Evolutionary conservation across 331 rosid species (phyloP), one percentile per base, ranked within the genome.

Genomic region (Pyrus hybrid): DNA sequence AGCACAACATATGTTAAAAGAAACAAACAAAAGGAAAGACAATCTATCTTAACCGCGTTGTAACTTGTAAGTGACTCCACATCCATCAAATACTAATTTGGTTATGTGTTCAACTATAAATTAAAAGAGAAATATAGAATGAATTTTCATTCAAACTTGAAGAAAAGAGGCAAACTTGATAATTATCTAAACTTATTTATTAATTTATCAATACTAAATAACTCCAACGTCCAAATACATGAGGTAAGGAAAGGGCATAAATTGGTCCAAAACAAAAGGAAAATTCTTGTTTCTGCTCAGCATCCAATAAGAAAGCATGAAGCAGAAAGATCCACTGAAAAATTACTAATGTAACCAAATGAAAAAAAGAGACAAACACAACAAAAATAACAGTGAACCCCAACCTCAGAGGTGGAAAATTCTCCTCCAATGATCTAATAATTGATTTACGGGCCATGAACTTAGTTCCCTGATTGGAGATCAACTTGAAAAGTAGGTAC

Each of bases 1-100:
- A 82, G 18, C 64, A 83, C 51, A 77, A 80, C 32, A 82, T 61
- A 23, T 61, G 61, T 75, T 71, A 75, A 56, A 20, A 28, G 32
- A 5, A 58, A 10, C 0, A 65, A 74, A 57, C 28, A 70, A 23
- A 49, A 47, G 4, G 25, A 26, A 73, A 62, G 8, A 41, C 1
- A 18, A 10, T 18, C 29, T 28, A 25, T 37, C 18, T 14, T 57
- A 63, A 73, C 68, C 3, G 8, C 61, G 12, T 51, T 11, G 64
- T 25, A 26, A 16, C 18, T 37, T 54, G 26, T 18, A 67, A 23
- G 33, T 25, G 33, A 2, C 21, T 18, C 57, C n/a, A 45, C 60
- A 68, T 67, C 30, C 25, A 47, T 70, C 37, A 28, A 70, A 37
- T 51, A 10, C 63, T 20, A 70, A 11, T 54, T 11, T 29, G 20